Evolutionary conservation across 208 protist genomes (phyloP), one percentile per base, ranked within the genome.

Genomic region (Acanthamoeba castellanii): DNA sequence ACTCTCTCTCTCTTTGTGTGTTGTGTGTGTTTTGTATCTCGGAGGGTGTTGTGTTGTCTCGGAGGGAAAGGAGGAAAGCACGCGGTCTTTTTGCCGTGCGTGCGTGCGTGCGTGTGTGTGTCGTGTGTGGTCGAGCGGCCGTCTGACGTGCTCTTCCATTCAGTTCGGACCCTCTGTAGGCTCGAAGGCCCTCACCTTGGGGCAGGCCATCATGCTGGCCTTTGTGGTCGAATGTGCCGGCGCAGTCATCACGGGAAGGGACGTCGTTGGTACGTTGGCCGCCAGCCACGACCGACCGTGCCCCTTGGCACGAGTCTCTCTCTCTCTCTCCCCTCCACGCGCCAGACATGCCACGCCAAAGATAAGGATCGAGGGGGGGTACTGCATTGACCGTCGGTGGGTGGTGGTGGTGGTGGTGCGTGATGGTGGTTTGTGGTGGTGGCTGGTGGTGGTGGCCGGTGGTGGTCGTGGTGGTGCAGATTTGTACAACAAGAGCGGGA

Each of bases 401-500:
- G n/a, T n/a, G n/a, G n/a, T n/a, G n/a, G n/a, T n/a, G n/a, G n/a
- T n/a, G n/a, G n/a, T n/a, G n/a, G n/a, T n/a, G n/a, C n/a, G n/a
- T n/a, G n/a, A n/a, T n/a, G n/a, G n/a, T n/a, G n/a, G n/a, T n/a
- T n/a, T n/a, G n/a, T n/a, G n/a, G n/a, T n/a, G n/a, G n/a, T n/a
- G n/a, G n/a, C n/a, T n/a, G n/a, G n/a, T n/a, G n/a, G n/a, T n/a
- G n/a, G n/a, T n/a, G n/a, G n/a, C n/a, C n/a, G n/a, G 16, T 66
- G 6, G 22, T 66, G 59, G 11, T 5, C 22, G 76, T 11, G 47
- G 27, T 22, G 68, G 32, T 30, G n/a, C 42, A 85, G 76, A 85
- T 22, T 22, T 85, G 76, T 85, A 85, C 76, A 27, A 85, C 76
- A 85, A 85, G n/a, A 85, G 76, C 27, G 76, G 76, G 14, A 85